Evolutionary conservation across 2,329 filamentous ascomycete species (phyloP).

Genomic region (Arthrobotrys sinensis): DNA sequence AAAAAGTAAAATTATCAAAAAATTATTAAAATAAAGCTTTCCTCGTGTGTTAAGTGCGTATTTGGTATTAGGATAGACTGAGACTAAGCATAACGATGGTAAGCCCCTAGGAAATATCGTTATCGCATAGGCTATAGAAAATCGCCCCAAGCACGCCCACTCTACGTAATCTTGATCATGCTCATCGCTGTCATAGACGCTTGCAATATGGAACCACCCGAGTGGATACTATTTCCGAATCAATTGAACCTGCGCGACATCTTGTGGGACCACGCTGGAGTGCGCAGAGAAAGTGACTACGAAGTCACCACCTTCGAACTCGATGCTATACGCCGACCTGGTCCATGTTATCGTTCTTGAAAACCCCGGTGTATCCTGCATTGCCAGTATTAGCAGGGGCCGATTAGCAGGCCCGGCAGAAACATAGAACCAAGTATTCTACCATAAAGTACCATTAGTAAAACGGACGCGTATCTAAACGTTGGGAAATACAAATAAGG

Average conservation of each 20-base stretch:
- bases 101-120: too few relatives aligned
- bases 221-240: constrained; percentile 17
- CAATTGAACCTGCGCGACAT: constrained; percentile 37
- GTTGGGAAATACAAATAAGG: neutral
- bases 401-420: constrained; percentile 10
- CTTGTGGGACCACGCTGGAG: constrained; percentile 4
- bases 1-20: too few relatives aligned
- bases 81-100: too few relatives aligned
- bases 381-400: constrained; percentile 26
- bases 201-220: too few relatives aligned
- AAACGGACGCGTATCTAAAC: neutral
- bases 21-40: too few relatives aligned
- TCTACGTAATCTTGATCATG: too few relatives aligned
- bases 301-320: constrained; percentile 46
- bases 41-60: too few relatives aligned
- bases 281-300: constrained; percentile 45
- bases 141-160: too few relatives aligned
- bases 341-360: constrained; percentile 26
- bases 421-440: constrained; percentile 45
- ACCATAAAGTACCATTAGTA: constrained; percentile 3
- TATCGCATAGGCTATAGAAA: too few relatives aligned
- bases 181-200: too few relatives aligned
- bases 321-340: constrained; percentile 32
- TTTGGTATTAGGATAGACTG: too few relatives aligned
- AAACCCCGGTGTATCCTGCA: constrained; percentile 25